phyloP scores from a whole-genome alignment of 495 filamentous ascomycete species.

The Trichoderma gamsii region DNA sequence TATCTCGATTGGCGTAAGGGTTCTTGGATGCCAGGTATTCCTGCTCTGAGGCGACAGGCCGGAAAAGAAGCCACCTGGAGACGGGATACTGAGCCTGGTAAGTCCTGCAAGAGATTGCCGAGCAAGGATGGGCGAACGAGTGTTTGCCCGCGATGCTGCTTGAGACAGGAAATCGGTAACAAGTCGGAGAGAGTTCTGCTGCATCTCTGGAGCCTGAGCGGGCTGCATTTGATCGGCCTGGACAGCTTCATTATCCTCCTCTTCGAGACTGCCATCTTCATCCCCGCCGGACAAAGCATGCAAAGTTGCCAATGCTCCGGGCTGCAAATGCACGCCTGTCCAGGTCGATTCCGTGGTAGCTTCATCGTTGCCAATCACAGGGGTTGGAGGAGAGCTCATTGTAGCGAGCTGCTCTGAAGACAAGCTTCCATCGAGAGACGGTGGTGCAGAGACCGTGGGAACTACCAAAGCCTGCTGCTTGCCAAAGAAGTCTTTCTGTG shows the following conservation, averaged over 20 bases:
- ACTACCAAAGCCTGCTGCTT: conserved; percentile 48
- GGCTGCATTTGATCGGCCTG: conserved; percentile 36
- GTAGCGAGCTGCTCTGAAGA: conserved; percentile 77
- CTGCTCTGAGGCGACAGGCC: conserved; percentile 65
- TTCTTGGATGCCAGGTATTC: conserved; percentile 66
- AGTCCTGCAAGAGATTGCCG: conserved; percentile 47
- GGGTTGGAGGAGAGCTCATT: conserved; percentile 74
- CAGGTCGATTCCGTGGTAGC: conserved; percentile 37
- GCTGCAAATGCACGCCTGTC: conserved; percentile 66
- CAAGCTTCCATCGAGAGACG: conserved; percentile 82
- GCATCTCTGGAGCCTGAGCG: conserved; percentile 31
- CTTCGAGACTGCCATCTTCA: conserved; percentile 38
- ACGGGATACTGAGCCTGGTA: conserved; percentile 73
- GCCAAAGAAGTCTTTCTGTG: conserved; percentile 59
- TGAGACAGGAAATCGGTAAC: conserved; percentile 27
- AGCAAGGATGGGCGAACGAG: conserved; percentile 35
- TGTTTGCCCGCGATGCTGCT: conserved; percentile 13
- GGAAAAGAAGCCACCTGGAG: conserved; percentile 85
- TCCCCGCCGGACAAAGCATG: conserved; percentile 60
- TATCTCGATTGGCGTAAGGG: conserved; percentile 37
- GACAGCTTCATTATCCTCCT: conserved; percentile 49
- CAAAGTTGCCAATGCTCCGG: conserved; percentile 70
- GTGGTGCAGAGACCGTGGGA: conserved; percentile 70
- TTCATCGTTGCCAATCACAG: conserved; percentile 53
- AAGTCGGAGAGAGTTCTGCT: conserved; percentile 34